Base-by-base conservation (phyloP, 441 rosid species). In the Macaranga tanarius region DNA sequence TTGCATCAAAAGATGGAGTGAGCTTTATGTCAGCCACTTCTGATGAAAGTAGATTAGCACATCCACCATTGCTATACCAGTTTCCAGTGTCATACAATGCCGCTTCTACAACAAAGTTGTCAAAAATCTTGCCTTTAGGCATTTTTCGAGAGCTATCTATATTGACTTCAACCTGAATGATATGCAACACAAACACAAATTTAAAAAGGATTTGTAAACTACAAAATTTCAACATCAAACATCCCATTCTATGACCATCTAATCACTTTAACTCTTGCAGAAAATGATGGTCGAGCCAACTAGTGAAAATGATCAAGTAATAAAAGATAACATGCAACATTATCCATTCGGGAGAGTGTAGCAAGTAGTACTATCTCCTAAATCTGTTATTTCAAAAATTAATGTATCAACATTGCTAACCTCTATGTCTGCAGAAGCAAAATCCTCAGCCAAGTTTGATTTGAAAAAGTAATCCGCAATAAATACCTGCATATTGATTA, bases 381-480 rank as follows among this genome's bases (percentile, higher is more conserved):
- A 47, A 62, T 70, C 67, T 28, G 15, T 65, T 45, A 61, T 48
- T 19, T 20, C 45, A 76, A 38, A 42, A 10, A 19, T 40, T 50
- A 47, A 2, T 12, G 15, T 20, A 38, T 54, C 60, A 72, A 55
- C 61, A 65, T 68, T 62, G 22, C 79, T 73, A 77, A 95, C 99
- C 95, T 87, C 86, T 75, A 95, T 83, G 70, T 93, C 92, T 22
- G 95, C 93, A 47, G 70, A 76, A 56, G 90, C 81, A 81, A 86
- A 91, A 81, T 95, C 81, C 54, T 85, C 92, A 52, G 91, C 81
- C 80, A 95, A 78, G 74, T 84, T 87, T 78, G 97, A 85, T 76
- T 85, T 88, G 74, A 95, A 91, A 79, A 91, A 91, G 84, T 91
- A 95, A 83, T 95, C 99, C 28, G 86, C 82, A 72, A 92, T 91